Evolutionary conservation across 208 protist species (phyloP), one percentile per base, ranked within the genome.

Genomic region (Leishmania aethiopica): DNA sequence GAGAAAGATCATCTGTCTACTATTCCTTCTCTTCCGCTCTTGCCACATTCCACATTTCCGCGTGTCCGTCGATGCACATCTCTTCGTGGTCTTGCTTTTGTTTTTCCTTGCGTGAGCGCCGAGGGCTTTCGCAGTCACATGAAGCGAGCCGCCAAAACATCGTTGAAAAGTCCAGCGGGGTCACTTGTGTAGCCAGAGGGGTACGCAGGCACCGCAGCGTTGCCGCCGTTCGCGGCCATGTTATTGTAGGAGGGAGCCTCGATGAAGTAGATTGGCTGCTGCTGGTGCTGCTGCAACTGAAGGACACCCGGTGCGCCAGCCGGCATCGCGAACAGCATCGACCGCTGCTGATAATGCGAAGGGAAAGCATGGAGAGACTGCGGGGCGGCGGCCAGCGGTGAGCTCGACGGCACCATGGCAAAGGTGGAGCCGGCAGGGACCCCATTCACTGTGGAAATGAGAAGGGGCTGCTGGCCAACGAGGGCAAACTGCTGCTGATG

Each of bases 261-360:
- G 1, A 86, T 51, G 2, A 82, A 15, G 55, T 75, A 86, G 35
- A 86, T 75, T 53, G 72, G 76, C 37, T 78, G 81, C 59, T 85
- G 81, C 73, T 81, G 82, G 15, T 37, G 75, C 45, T 59, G 73
- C 13, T 83, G 79, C 35, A 84, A 15, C 35, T 82, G 82, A 49
- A 79, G 78, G 37, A 82, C 53, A 19, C 40, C 64, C 53, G 57
- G 78, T 13, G 51, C 22, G 19, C 76, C 80, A 47, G 82, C 11
- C n/a, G 47, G 60, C 60, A 86, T 77, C 25, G 82, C 53, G n/a
- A 82, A 82, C n/a, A 86, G 42, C 37, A 85, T 42, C 35, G 77
- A 60, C 45, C 64, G 82, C 42, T 76, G 51, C 19, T 76, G 72
- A 35, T 77, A 42, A 45, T 75, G 73, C 10, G 67, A 15, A 57